Base-by-base conservation (phyloP, 23 red algal genomes). In the Gracilaria vermiculophylla region DNA sequence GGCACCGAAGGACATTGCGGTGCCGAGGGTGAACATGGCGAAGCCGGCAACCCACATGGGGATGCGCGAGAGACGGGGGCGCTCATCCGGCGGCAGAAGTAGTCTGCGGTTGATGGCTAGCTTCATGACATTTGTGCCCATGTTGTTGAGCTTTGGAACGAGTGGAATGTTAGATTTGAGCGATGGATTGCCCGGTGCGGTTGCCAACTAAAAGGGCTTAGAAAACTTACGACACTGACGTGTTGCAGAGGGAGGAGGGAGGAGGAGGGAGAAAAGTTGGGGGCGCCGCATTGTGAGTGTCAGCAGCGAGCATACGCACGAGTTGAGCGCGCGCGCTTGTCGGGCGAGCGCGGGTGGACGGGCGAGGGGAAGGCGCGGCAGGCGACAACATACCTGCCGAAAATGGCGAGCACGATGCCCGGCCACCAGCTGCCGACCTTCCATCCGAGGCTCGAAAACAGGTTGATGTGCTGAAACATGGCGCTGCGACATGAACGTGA, bases 91-190 rank as follows among this genome's bases (percentile, higher is more conserved):
- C 6, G 87, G 76, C 1, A 87, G 76, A 43, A 73, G 76, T n/a
- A 87, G 80, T 14, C 94, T 88, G 52, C 84, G 86, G 27, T 96
- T 96, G 53, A 96, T 96, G 23, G 94, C 94, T 35, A 96, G 86
- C 65, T 96, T 96, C 70, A 92, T 92, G 43, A 96, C 77, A 58
- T 96, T 96, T 17, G 90, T 91, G 37, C 94, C 86, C 36, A 81
- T 76, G 78, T 95, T 95, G 29, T 85, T 95, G 28, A 90, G 69
- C 87, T 91, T 40, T 66, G 37, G n/a, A 36, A 23, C 40, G 62
- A 25, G 49, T 5, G 62, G 86, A 48, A 24, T 1, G 60, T 45
- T 31, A 65, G 71, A 52, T 14, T 31, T 1, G 45, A 0, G 48
- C 2, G 50, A n/a, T n/a, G n/a, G n/a, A n/a, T n/a, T n/a, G n/a